Base-by-base conservation (phyloP, 1,284 basidiomycete species). In the Entoloma clypeatum region DNA sequence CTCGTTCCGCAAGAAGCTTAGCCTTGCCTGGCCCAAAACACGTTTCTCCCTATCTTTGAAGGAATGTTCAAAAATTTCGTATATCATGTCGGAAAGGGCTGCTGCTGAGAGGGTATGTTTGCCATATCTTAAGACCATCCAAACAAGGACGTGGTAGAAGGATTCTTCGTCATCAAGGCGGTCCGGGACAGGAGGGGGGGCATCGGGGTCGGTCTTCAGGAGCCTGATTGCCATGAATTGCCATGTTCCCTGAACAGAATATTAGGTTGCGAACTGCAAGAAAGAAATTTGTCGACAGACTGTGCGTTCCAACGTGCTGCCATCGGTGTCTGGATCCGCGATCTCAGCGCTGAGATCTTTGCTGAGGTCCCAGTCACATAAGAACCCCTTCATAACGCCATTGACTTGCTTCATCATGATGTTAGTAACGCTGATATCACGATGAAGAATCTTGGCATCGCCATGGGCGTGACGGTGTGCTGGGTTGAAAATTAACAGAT, bases 361-460 rank as follows among this genome's bases (percentile, higher is more conserved):
- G 11, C 18, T 42, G 22, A 48, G 36, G 23, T 50, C 49, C 48
- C 45, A 47, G 19, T 50, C 48, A 28, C 47, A 42, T n/a, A 50
- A 34, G 22, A 44, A 31, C 9, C 48, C 48, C 23, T 13, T 22
- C 16, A 27, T 4, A 0, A 31, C 18, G 7, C 23, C 43, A 10
- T 43, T 33, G 8, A 25, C 27, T 9, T 21, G 18, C 16, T 23
- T 7, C 2, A 37, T 33, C 19, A 47, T 21, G 16, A 49, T 41
- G 13, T 49, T 49, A n/a, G 30, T 31, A 5, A 34, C 26, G 16
- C 44, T 47, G 13, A 49, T 47, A 24, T 49, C 44, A 7, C 36
- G 41, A 26, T 47, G 44, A 27, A 47, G 35, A 9, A 39, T 41
- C 16, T 38, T 7, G 13, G 45, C 48, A 7, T 3, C 14, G 2